A percentile compares a stretch with the other conserved stretches of the same genome.
phyloP scores from a whole-genome alignment of 768 basidiomycete species.

The Trametes coccinea region DNA sequence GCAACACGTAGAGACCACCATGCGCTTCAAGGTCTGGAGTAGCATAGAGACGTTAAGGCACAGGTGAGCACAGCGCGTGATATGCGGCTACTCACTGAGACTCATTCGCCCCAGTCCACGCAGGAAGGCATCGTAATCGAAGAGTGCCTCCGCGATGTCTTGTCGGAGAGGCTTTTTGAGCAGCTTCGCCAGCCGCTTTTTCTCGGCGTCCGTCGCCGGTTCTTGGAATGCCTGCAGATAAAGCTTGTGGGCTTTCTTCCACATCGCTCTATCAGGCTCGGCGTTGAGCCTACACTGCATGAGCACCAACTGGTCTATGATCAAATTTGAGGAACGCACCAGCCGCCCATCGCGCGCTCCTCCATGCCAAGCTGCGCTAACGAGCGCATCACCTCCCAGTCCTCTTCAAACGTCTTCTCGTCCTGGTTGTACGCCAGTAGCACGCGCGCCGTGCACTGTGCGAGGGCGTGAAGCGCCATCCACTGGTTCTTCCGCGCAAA shows the following conservation, averaged over 20 bases:
- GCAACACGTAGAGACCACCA: slow-evolving; percentile 82
- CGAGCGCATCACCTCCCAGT: slow-evolving; percentile 57
- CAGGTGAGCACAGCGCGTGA: neutral
- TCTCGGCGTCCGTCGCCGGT: slow-evolving; percentile 48
- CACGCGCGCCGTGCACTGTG: slow-evolving; percentile 64
- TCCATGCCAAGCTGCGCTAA: slow-evolving; percentile 80
- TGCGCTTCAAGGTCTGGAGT: slow-evolving; percentile 71
- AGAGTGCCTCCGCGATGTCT: slow-evolving; percentile 58
- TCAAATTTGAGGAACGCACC: slow-evolving; percentile 33
- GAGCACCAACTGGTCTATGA: neutral
- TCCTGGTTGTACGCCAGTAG: slow-evolving; percentile 55
- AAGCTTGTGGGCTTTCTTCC: slow-evolving; percentile 64
- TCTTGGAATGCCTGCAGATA: slow-evolving; percentile 64
- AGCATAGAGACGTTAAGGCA: too few species aligned
- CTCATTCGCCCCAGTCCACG: slow-evolving; percentile 75
- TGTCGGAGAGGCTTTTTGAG: slow-evolving; percentile 49
- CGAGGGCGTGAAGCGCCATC: slow-evolving; percentile 76
- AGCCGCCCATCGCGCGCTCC: slow-evolving; percentile 51
- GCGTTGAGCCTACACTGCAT: slow-evolving; percentile 31
- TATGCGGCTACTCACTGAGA: slow-evolving; percentile 57
- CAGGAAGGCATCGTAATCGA: slow-evolving; percentile 77
- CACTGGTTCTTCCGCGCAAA: slow-evolving; percentile 63
- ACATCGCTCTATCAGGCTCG: slow-evolving; percentile 64
- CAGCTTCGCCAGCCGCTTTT: slow-evolving; percentile 60
- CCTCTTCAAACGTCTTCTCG: slow-evolving; percentile 41